Conservation (phyloP, 257 asterid genomes). For the Dorcoceras hygrometricum region DNA sequence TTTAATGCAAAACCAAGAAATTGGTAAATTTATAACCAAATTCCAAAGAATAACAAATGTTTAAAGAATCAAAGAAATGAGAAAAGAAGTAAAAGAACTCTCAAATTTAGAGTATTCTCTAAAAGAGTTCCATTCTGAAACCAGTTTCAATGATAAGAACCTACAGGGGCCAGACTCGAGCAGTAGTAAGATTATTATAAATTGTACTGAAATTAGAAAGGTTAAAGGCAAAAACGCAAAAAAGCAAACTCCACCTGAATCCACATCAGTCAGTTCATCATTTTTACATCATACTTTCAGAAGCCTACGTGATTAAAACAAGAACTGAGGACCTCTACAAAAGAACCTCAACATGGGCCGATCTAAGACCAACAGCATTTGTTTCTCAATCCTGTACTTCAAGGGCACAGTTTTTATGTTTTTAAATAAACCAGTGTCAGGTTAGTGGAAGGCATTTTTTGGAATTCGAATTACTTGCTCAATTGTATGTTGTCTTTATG, state of each 20-base stretch:
- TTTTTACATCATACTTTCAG: background rate
- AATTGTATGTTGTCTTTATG: no score
- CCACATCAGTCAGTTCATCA: background rate
- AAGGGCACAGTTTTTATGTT: no score
- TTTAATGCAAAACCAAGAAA: constrained; percentile 2
- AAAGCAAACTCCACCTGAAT: background rate
- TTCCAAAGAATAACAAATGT: background rate
- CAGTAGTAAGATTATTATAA: no score
- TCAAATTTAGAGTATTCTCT: no score
- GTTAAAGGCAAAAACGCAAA: background rate
- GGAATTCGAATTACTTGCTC: no score
- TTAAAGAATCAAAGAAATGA: background rate
- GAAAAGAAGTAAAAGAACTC: background rate
- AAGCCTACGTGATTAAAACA: background rate
- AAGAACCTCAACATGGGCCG: background rate
- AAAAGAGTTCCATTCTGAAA: no score
- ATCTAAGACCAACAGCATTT: no score
- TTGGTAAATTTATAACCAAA: background rate
- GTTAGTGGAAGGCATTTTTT: no score
- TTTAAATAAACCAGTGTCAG: no score
- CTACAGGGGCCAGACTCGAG: no score
- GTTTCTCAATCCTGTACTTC: no score
- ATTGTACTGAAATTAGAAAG: background rate
- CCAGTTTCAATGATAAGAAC: no score
- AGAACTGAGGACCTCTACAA: background rate